Conservation (phyloP, 2,329 filamentous ascomycete genomes). For the Cytospora piceicola region DNA sequence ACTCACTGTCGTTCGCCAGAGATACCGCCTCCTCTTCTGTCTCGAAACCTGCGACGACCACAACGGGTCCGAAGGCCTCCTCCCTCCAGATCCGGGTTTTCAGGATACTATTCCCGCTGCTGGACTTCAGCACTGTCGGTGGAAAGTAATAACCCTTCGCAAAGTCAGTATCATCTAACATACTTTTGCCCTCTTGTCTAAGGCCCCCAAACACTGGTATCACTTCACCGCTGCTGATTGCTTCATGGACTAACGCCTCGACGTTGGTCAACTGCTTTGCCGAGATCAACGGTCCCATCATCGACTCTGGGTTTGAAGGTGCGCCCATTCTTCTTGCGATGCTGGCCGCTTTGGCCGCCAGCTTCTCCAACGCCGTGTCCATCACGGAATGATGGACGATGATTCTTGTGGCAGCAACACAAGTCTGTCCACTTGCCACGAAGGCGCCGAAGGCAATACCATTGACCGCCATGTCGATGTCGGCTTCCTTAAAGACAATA, state of each 20-base stretch:
- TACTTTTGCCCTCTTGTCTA: conserved; percentile 51
- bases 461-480: conserved; percentile 68
- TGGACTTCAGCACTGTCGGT: conserved; percentile 69
- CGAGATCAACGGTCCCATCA: conserved; percentile 69
- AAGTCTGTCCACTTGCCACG: conserved; percentile 60
- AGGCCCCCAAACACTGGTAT: conserved; percentile 49
- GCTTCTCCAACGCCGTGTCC: conserved; percentile 64
- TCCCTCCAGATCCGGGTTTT: conserved; percentile 75
- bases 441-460: conserved; percentile 67
- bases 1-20: conserved; percentile 74
- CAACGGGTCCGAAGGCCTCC: conserved; percentile 83
- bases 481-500: conserved; percentile 67
- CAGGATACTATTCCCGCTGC: conserved; percentile 62
- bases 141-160: conserved; percentile 73
- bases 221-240: conserved; percentile 55
- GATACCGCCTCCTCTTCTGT: conserved; percentile 71
- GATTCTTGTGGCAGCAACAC: conserved; percentile 73
- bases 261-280: conserved; percentile 67
- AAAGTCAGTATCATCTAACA: conserved; percentile 56
- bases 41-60: conserved; percentile 75
- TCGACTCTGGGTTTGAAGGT: conserved; percentile 58
- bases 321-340: conserved; percentile 59
- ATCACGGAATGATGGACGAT: conserved; percentile 73
- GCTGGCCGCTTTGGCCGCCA: conserved; percentile 65
- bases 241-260: conserved; percentile 67